These are phyloP conservation scores for Lactifluus pinguis DNA, from an alignment of 768 basidiomycete species.

Conservation along the genomic window DNA sequence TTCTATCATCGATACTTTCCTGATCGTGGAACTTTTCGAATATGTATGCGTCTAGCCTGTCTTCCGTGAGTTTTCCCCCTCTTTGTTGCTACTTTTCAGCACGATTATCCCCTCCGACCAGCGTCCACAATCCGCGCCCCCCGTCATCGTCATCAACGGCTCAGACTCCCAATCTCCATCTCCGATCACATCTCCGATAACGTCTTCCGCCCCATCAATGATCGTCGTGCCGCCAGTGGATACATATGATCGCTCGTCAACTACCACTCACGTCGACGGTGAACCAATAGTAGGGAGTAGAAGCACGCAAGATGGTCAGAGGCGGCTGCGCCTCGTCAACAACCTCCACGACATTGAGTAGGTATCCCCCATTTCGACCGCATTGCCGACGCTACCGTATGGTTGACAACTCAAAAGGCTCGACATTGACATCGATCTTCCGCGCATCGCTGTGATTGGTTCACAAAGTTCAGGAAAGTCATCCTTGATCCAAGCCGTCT, in stretches of 20 bases:
- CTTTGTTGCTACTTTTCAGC: not conserved
- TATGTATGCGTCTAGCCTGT: not conserved
- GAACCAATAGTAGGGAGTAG: not conserved
- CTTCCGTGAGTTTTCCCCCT: not conserved
- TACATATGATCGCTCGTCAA: not conserved
- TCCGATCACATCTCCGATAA: not conserved
- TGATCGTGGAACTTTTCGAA: slow-evolving; percentile 1
- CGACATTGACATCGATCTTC: slow-evolving; percentile 22
- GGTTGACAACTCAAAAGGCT: slow-evolving; percentile 1
- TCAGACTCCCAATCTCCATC: not conserved
- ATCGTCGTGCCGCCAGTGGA: not conserved
- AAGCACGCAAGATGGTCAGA: not conserved
- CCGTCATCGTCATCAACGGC: not conserved
- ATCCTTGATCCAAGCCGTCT: slow-evolving; percentile 27
- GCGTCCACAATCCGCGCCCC: not conserved
- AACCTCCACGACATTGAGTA: slow-evolving; percentile 8
- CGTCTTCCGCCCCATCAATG: not conserved
- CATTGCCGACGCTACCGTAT: not conserved
- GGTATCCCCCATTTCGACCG: not conserved
- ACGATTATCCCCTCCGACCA: not conserved
- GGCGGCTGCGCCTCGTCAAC: not conserved
- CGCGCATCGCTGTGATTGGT: slow-evolving; percentile 25
- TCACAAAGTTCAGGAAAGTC: slow-evolving; percentile 28
- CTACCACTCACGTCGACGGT: slow-evolving; percentile 1
- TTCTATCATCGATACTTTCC: not conserved